Conservation (phyloP, 2,329 filamentous ascomycete genomes). For the Dryadomyces sulphureus region DNA sequence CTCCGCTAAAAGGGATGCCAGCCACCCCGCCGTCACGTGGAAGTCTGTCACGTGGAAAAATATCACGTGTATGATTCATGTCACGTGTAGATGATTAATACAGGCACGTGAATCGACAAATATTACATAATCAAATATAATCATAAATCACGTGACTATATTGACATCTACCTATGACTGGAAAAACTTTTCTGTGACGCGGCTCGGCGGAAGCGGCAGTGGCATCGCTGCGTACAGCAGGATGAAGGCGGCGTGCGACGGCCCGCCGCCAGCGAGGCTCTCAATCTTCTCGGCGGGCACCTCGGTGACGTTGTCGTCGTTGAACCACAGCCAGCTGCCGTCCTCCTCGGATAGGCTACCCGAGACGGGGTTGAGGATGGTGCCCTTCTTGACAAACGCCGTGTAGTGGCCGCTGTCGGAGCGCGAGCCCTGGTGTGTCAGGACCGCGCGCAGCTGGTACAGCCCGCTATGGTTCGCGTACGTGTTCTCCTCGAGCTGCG, state of each 20-base stretch:
- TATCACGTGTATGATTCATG: too few relatives aligned
- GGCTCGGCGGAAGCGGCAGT: conserved; percentile 39
- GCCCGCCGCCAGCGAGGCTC: conserved; percentile 75
- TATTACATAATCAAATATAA: too few relatives aligned
- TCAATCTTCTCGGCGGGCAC: conserved; percentile 86
- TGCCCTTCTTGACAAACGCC: conserved; percentile 88
- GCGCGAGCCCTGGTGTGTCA: conserved; percentile 92
- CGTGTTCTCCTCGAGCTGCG: conserved; percentile 58
- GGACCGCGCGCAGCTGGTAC: conserved; percentile 85
- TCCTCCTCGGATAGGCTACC: conserved; percentile 71
- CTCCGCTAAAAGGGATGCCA: too few relatives aligned
- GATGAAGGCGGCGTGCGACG: conserved; percentile 71
- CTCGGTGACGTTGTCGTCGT: conserved; percentile 92
- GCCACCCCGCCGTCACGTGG: too few relatives aligned
- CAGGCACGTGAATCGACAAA: too few relatives aligned
- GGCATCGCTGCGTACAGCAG: conserved; percentile 64
- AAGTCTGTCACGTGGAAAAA: too few relatives aligned
- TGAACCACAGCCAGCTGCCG: conserved; percentile 99
- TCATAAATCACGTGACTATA: too few relatives aligned
- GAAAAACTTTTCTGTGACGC: conserved; percentile 5
- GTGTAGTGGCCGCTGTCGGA: conserved; percentile 98
- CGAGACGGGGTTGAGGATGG: conserved; percentile 53
- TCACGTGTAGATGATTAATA: too few relatives aligned
- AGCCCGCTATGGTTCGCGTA: conserved; percentile 86
- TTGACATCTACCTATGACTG: conserved; percentile 6